A percentile compares a stretch with the other conserved stretches of the same genome.
Conservation (phyloP, 441 rosid genomes). For the Populus hybrid region DNA sequence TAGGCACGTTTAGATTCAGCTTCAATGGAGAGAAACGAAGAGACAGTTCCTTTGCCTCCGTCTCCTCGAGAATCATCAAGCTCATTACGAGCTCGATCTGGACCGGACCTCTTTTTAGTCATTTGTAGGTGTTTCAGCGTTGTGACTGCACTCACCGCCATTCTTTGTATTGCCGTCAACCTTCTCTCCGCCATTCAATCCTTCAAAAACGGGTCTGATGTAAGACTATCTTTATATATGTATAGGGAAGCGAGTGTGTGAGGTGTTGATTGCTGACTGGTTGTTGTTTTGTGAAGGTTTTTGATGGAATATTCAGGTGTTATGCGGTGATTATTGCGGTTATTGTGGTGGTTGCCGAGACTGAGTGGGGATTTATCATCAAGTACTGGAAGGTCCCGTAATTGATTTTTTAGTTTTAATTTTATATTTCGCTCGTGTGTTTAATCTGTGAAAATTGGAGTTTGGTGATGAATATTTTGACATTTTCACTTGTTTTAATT, state of each 20-base stretch:
- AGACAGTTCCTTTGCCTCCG: slow-evolving; percentile 17
- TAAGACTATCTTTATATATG: slow-evolving; percentile 14
- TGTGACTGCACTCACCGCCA: slow-evolving; percentile 58
- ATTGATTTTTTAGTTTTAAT: neutral
- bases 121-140: slow-evolving; percentile 76
- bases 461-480: neutral
- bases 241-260: neutral
- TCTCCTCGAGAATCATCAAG: slow-evolving; percentile 13
- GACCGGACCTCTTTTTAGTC: slow-evolving; percentile 64
- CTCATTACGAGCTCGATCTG: slow-evolving; percentile 17
- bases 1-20: neutral
- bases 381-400: slow-evolving; percentile 67
- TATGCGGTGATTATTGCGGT: slow-evolving; percentile 72
- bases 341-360: slow-evolving; percentile 75
- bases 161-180: slow-evolving; percentile 80
- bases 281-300: slow-evolving; percentile 39
- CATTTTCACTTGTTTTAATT: neutral
- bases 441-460: neutral
- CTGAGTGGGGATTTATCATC: slow-evolving; percentile 79
- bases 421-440: neutral
- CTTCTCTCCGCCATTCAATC: slow-evolving; percentile 80
- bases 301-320: slow-evolving; percentile 88
- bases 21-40: slow-evolving; percentile 33
- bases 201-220: slow-evolving; percentile 73
- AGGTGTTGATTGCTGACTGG: neutral